These are phyloP conservation scores for Calonectria ilicicola DNA, from an alignment of 2,329 filamentous ascomycete genomes.

Conservation along the genomic window DNA sequence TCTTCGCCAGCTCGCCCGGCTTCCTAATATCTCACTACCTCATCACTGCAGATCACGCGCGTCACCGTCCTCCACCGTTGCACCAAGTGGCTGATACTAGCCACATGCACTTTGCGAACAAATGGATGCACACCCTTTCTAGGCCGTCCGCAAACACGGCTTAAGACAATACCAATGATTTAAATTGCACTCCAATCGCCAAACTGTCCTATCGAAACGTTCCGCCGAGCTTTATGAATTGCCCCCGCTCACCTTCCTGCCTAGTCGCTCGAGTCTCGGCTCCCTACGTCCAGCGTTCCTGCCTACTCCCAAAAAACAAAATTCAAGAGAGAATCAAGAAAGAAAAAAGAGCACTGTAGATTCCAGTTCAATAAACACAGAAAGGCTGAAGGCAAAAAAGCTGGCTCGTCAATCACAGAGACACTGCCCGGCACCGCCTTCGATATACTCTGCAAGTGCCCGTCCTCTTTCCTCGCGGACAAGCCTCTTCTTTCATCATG, in stretches of 20 bases:
- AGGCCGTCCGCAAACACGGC: conserved; percentile 34
- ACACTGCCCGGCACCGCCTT: conserved; percentile 18
- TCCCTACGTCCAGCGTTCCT: conserved; percentile 16
- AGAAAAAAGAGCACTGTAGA: conserved; percentile 45
- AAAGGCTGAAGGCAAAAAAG: conserved; percentile 26
- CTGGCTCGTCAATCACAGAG: conserved; percentile 31
- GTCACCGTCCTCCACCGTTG: not conserved
- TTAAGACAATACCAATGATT: conserved; percentile 48
- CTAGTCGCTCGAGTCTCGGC: conserved; percentile 27
- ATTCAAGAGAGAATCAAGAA: conserved; percentile 34
- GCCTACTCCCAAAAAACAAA: conserved; percentile 22
- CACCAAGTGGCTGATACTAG: not conserved
- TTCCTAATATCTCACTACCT: not conserved
- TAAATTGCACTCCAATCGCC: conserved; percentile 65
- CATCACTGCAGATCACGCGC: not conserved
- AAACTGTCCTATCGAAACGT: conserved; percentile 62
- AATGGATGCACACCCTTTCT: conserved; percentile 15
- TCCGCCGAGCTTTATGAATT: conserved; percentile 52
- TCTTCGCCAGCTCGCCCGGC: not conserved
- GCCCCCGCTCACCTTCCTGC: conserved; percentile 43
- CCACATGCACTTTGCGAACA: not conserved
- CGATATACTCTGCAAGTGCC: conserved; percentile 12
- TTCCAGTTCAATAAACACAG: conserved; percentile 34
- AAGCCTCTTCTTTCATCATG: conserved; percentile 28
- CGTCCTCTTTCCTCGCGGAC: conserved; percentile 25